Evolutionary conservation across 108 stramenopile species (phyloP), one percentile per base, ranked within the genome.

Genomic region (Asterionellopsis glacialis): DNA sequence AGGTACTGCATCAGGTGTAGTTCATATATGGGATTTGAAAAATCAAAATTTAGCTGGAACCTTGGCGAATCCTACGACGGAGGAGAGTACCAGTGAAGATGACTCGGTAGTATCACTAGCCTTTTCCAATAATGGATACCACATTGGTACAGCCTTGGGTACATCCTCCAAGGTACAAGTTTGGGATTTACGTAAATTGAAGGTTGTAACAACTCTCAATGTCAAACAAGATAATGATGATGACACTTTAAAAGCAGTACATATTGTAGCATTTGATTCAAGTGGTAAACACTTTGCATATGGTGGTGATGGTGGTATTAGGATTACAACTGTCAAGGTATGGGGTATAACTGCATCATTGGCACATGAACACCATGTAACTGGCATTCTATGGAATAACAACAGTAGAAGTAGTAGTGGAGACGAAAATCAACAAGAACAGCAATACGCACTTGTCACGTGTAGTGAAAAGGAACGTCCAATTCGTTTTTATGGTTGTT

Each of bases 61-160:
- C 12, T 23, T 92, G 68, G 41, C 66, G 68, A 65, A 50, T 40
- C 38, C 19, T 52, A 18, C 11, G 22, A 11, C 38, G 14, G 28
- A 57, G 14, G 59, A 75, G 62, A 75, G 39, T 43, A n/a, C n/a
- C n/a, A n/a, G 65, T 38, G 65, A 74, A 23, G 77, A 68, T 41
- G 75, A 70, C 44, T 45, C 71, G 23, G 60, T 93, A 38, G 56
- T 58, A 48, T 56, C 69, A 57, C 74, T 96, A 27, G 77, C 63
- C 57, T 79, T 96, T 63, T 91, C 86, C 18, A 90, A 93, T 63
- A 96, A 93, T 59, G 95, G 95, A 19, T 93, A 93, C 49, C 85
- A 91, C 54, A 54, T 94, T 22, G 33, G 33, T 33, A 33, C 33
- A 7, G 93, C 74, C 1, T 68, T 81, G 15, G 55, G 64, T 6